Conservation (phyloP, 768 basidiomycete genomes). For the Nevesoporus exiguus region DNA sequence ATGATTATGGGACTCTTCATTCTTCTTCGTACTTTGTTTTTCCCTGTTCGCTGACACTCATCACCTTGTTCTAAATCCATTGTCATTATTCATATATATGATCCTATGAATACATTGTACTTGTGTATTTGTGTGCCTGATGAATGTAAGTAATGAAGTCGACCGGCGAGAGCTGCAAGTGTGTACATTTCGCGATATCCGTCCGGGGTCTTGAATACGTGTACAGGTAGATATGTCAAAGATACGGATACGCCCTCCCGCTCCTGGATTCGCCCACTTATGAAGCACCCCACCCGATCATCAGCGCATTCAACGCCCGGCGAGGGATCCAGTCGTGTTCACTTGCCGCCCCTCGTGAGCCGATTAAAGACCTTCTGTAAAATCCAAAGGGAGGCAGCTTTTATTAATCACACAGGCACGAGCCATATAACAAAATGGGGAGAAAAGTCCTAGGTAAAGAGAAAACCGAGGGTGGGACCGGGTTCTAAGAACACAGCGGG, state of each 20-base stretch:
- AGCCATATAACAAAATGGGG: constrained; percentile 3
- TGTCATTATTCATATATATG: constrained; percentile 28
- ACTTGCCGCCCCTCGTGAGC: constrained; percentile 24
- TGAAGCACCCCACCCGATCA: not conserved
- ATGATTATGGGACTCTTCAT: constrained; percentile 19
- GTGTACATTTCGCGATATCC: not conserved
- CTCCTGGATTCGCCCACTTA: not conserved
- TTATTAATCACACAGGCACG: constrained; percentile 22
- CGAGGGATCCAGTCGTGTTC: not conserved
- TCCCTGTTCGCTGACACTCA: not conserved
- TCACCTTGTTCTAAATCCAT: not conserved
- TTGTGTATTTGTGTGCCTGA: not conserved
- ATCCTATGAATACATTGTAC: constrained; percentile 10
- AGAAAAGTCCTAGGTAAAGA: not conserved
- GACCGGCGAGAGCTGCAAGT: not conserved
- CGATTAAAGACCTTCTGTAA: constrained; percentile 30
- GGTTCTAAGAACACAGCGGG: not conserved
- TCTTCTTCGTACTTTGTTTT: not conserved
- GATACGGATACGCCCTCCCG: not conserved
- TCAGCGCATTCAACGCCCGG: not conserved
- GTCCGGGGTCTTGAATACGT: not conserved
- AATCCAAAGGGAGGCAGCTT: constrained; percentile 11
- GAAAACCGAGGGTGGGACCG: not conserved
- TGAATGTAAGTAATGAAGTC: not conserved
- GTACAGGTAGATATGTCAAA: constrained; percentile 7